These are phyloP conservation scores for Ettlia oleoabundans DNA, from an alignment of 139 green algal genomes.

Conservation along the genomic window DNA sequence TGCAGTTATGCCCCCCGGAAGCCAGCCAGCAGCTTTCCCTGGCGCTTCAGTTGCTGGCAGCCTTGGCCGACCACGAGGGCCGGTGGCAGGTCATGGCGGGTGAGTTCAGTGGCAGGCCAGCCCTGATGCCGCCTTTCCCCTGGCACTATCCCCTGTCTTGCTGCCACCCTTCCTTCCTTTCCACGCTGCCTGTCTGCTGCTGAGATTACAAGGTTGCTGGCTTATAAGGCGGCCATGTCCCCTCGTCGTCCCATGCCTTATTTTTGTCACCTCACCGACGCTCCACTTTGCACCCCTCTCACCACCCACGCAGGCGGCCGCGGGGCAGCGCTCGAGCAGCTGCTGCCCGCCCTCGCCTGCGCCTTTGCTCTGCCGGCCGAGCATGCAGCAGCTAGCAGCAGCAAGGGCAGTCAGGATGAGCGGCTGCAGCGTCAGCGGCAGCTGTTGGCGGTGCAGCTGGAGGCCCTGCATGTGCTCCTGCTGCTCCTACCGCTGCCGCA, in stretches of 20 bases:
- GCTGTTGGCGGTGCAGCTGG: slow-evolving; percentile 57
- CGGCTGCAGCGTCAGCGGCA: not conserved
- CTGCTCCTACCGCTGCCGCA: slow-evolving; percentile 52
- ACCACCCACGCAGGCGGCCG: not conserved
- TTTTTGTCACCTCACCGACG: too few relatives aligned
- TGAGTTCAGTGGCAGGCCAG: not conserved
- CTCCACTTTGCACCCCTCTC: too few relatives aligned
- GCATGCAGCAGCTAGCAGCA: not conserved
- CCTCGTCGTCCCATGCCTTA: too few relatives aligned
- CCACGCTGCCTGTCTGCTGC: too few relatives aligned
- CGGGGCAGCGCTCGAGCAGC: not conserved
- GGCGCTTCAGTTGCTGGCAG: slow-evolving; percentile 33
- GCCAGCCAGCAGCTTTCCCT: not conserved
- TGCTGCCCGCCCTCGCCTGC: slow-evolving; percentile 25
- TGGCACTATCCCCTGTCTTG: not conserved
- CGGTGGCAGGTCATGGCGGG: not conserved
- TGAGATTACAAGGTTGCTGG: too few relatives aligned
- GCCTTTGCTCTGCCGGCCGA: slow-evolving; percentile 33
- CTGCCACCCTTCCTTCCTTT: not conserved
- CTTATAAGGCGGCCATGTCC: too few relatives aligned
- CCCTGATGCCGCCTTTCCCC: too few relatives aligned
- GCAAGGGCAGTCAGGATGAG: not conserved
- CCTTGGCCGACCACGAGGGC: not conserved
- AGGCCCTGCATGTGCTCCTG: slow-evolving; percentile 68
- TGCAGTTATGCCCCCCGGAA: not conserved